phyloP scores from a whole-genome alignment of 768 basidiomycete species.

The Glaciozyma martinii region DNA sequence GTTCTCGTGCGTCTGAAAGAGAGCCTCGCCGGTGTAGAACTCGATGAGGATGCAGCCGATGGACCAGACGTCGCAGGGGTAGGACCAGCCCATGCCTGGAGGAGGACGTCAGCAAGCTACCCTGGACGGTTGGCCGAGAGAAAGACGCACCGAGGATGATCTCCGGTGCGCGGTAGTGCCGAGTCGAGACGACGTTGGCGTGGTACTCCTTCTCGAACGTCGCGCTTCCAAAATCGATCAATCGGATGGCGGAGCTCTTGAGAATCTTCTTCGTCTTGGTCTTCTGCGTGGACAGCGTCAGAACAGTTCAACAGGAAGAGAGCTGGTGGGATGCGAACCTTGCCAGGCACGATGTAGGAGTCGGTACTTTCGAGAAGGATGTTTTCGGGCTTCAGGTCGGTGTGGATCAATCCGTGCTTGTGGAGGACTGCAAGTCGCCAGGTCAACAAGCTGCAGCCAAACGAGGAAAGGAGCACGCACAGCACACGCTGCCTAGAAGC shows the following conservation, averaged over 20 bases:
- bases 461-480: slow-evolving; percentile 47
- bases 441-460: background rate
- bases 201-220: slow-evolving; percentile 98
- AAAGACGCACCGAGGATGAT: slow-evolving; percentile 83
- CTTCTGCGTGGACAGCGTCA: slow-evolving; percentile 43
- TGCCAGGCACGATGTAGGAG: slow-evolving; percentile 40
- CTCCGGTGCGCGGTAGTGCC: slow-evolving; percentile 97
- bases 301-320: background rate
- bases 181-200: slow-evolving; percentile 92
- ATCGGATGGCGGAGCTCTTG: slow-evolving; percentile 76
- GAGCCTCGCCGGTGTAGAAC: slow-evolving; percentile 91
- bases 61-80: slow-evolving; percentile 96
- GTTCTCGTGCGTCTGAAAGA: slow-evolving; percentile 99
- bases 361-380: slow-evolving; percentile 86
- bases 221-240: slow-evolving; percentile 98
- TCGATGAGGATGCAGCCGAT: slow-evolving; percentile 97
- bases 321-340: slow-evolving; percentile 32
- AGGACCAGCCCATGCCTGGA: slow-evolving; percentile 92
- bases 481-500: slow-evolving; percentile 82
- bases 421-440: slow-evolving; percentile 61
- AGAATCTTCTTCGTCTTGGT: slow-evolving; percentile 59
- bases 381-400: slow-evolving; percentile 98
- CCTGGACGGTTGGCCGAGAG: slow-evolving; percentile 7
- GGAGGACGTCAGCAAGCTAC: slow-evolving; percentile 1
- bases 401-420: slow-evolving; percentile 82